Base-by-base conservation (phyloP, 208 protist species). In the Kentomonas sorsogonicus region DNA sequence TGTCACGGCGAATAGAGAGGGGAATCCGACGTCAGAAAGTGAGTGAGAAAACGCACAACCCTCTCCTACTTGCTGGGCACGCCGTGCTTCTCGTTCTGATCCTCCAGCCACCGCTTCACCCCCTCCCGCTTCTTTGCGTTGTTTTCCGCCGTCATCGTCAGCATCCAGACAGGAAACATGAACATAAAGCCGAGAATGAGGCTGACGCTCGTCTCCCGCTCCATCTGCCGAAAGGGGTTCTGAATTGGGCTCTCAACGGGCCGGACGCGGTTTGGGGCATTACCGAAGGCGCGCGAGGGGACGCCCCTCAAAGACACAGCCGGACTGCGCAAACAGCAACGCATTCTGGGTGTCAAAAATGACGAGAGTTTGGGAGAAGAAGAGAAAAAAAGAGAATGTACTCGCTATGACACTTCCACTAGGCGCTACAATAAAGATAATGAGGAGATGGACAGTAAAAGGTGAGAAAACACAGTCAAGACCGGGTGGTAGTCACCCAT, bases 151-250 rank as follows among this genome's bases (percentile, higher is more conserved):
- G 62, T 59, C 2, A 84, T 59, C 43, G 75, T 69, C 45, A 77
- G 66, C 26, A 86, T 34, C 74, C 79, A 86, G 1, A 79, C 34
- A 16, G 79, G 79, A 16, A 81, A 54, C 9, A 74, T 62, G 41
- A 86, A 65, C 69, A 86, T 78, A 18, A 77, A 57, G 15, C 63
- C 79, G n/a, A 82, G 51, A 1, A 74, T 60, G n/a, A 86, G 23
- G 4, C 55, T 64, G 13, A 66, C 74, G 62, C 74, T 86, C 47
- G 67, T 57, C 53, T 86, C 79, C 1, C 74, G 64, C 57, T 80
- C 74, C 23, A 63, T 77, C 47, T 86, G 79, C 27, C 79, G 59
- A 20, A 66, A 54, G 13, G 58, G 36, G 51, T 71, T 46, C 52
- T 79, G 67, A 10, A 27, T 9, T 16, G 79, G 67, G 26, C 63